Conservation (phyloP, 192 early-diverging fungal genomes). For the Backusella macrospora region DNA sequence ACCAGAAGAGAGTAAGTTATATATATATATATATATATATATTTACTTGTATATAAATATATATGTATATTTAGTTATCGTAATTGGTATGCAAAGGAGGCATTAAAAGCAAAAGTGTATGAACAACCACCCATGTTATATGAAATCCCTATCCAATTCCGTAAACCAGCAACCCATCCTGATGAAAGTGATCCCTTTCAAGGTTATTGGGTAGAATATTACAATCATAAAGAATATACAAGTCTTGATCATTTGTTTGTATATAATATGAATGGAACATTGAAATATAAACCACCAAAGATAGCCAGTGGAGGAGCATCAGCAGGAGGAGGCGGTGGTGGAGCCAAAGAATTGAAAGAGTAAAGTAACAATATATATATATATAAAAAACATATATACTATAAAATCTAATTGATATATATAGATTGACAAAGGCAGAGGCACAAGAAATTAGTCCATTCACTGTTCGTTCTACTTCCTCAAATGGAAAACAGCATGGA, state of each 20-base stretch:
- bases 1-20: slow-evolving; percentile 53
- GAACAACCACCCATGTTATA: slow-evolving; percentile 20
- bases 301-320: background rate
- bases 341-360: too few species aligned
- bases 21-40: slow-evolving; percentile 2
- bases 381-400: background rate
- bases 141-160: slow-evolving; percentile 34
- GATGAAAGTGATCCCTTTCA: slow-evolving; percentile 47
- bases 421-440: slow-evolving; percentile 30
- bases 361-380: background rate
- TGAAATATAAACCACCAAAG: slow-evolving; percentile 50
- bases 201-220: slow-evolving; percentile 87
- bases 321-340: too few species aligned
- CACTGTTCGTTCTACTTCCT: slow-evolving; percentile 26
- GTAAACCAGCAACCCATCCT: slow-evolving; percentile 21
- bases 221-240: slow-evolving; percentile 76
- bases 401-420: too few species aligned
- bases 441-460: slow-evolving; percentile 46
- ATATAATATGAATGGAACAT: slow-evolving; percentile 85
- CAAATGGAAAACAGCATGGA: slow-evolving; percentile 24
- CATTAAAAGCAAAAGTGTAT: slow-evolving; percentile 38
- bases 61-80: slow-evolving; percentile 54
- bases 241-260: slow-evolving; percentile 80
- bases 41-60: background rate
- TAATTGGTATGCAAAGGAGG: slow-evolving; percentile 63